phyloP scores from a whole-genome alignment of 2,329 filamentous ascomycete genomes.

The Trichoderma breve region DNA sequence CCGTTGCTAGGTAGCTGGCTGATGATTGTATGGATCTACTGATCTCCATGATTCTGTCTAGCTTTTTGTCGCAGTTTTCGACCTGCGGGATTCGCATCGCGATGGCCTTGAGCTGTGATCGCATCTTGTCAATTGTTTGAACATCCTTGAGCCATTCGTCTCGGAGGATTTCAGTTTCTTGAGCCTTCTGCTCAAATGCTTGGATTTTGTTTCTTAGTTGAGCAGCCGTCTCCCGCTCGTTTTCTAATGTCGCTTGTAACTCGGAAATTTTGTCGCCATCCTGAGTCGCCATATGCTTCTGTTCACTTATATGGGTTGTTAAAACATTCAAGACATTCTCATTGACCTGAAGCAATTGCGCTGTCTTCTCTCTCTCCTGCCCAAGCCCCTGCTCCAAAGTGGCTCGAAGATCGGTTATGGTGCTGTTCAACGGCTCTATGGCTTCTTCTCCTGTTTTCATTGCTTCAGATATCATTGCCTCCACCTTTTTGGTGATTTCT shows the following conservation, averaged over 20 bases:
- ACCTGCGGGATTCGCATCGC: slow-evolving; percentile 27
- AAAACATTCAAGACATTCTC: background rate
- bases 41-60: slow-evolving; percentile 30
- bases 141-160: slow-evolving; percentile 32
- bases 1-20: slow-evolving; percentile 29
- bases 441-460: slow-evolving; percentile 20
- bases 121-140: slow-evolving; percentile 28
- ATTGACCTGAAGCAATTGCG: slow-evolving; percentile 17
- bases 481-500: slow-evolving; percentile 24
- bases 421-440: slow-evolving; percentile 23
- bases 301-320: slow-evolving; percentile 24
- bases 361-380: slow-evolving; percentile 24
- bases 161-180: slow-evolving; percentile 24
- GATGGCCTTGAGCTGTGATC: slow-evolving; percentile 27
- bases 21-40: slow-evolving; percentile 32
- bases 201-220: slow-evolving; percentile 25
- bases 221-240: background rate
- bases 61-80: slow-evolving; percentile 26
- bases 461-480: slow-evolving; percentile 20
- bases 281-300: slow-evolving; percentile 23
- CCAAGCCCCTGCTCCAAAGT: slow-evolving; percentile 28
- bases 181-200: slow-evolving; percentile 26
- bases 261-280: background rate
- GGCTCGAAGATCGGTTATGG: slow-evolving; percentile 24
- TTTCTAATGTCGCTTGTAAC: background rate